Evolutionary conservation across 345 rosid genomes (phyloP).

Genomic region (Sapria himalayana): DNA sequence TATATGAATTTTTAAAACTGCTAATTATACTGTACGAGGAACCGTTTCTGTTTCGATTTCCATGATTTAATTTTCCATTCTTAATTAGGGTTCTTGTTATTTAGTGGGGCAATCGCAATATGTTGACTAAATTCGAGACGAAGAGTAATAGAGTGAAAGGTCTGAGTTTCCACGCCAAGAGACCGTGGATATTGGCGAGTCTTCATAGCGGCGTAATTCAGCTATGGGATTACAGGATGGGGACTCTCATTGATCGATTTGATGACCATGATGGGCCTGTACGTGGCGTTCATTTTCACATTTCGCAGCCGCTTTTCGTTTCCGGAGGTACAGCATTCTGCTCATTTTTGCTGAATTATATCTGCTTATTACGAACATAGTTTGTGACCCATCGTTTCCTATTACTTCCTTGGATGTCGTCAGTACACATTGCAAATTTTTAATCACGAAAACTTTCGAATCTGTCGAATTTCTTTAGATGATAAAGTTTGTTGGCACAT

Average conservation of each 20-base stretch:
- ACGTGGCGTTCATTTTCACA: conserved; percentile 94
- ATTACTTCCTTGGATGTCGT: not conserved
- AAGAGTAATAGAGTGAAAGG: conserved; percentile 98
- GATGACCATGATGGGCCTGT: conserved; percentile 99
- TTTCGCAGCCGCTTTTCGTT: conserved; percentile 76
- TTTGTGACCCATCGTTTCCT: too few species aligned
- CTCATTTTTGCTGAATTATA: not conserved
- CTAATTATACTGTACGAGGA: too few species aligned
- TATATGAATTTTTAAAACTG: too few species aligned
- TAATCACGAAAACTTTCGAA: too few species aligned
- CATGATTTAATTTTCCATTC: too few species aligned
- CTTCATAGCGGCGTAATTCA: conserved; percentile 98
- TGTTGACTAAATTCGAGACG: conserved; percentile 96
- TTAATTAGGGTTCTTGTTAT: not conserved
- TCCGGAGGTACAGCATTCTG: conserved; percentile 50
- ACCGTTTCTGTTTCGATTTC: too few species aligned
- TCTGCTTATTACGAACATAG: too few species aligned
- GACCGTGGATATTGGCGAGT: conserved; percentile 98
- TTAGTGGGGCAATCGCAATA: conserved; percentile 12
- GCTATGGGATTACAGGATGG: conserved; percentile 99
- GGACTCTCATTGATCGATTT: conserved; percentile 75
- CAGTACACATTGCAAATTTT: too few species aligned
- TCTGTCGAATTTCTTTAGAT: not conserved
- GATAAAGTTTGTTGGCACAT: not conserved
- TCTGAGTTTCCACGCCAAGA: conserved; percentile 75